Conservation (phyloP, 345 rosid species). For the Citrus sinensis region DNA sequence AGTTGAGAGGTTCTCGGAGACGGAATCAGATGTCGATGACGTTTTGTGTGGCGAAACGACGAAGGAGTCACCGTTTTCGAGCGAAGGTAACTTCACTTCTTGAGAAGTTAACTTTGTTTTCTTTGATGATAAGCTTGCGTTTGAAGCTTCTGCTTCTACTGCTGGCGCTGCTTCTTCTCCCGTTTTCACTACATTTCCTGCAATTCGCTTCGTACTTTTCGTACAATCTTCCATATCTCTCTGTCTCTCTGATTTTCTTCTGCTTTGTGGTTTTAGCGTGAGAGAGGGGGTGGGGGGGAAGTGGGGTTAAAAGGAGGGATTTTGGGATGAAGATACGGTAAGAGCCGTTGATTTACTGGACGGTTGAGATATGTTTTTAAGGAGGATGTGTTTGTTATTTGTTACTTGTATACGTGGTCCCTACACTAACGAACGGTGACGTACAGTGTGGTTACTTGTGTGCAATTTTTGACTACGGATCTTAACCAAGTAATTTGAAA, state of each 20-base stretch:
- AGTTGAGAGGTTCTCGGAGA: conserved; percentile 1
- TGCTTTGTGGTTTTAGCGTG: background rate
- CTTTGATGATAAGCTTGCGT: background rate
- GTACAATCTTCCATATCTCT: conserved; percentile 11
- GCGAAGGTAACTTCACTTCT: background rate
- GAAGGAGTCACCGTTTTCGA: background rate
- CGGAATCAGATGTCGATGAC: background rate
- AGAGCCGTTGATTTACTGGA: conserved; percentile 5
- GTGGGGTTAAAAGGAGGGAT: background rate
- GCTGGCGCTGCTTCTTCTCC: background rate
- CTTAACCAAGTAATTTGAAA: background rate
- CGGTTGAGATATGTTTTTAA: conserved; percentile 12
- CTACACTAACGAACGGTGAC: background rate
- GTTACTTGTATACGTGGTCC: background rate
- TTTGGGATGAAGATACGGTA: background rate
- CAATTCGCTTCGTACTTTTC: conserved; percentile 3
- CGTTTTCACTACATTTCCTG: background rate
- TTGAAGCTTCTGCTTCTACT: background rate
- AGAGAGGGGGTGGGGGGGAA: background rate
- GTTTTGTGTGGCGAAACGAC: background rate
- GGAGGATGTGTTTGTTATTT: background rate
- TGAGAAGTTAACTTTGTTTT: background rate
- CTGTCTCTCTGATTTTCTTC: background rate
- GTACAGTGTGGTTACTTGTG: background rate
- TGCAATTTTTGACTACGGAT: background rate